Conservation (phyloP, 164 flowering plant species). For the Vitis riparia region DNA sequence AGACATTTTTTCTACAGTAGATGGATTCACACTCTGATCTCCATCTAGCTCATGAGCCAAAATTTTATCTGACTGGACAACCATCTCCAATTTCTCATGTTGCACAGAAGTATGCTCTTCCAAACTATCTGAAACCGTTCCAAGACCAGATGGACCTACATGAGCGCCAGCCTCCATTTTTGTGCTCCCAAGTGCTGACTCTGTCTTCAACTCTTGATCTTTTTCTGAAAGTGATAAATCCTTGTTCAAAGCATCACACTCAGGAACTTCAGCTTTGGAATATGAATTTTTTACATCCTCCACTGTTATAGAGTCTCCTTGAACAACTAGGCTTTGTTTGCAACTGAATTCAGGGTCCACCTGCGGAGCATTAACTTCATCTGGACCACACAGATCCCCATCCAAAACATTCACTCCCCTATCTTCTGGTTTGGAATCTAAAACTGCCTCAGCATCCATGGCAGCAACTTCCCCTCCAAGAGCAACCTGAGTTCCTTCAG, state of each 20-base stretch:
- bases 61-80: not conserved
- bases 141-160: not conserved
- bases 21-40: conserved; percentile 6
- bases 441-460: not conserved
- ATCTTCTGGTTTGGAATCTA: too few relatives aligned
- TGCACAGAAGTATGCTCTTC: conserved; percentile 2
- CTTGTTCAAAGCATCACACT: too few relatives aligned
- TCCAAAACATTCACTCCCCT: not conserved
- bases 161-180: not conserved
- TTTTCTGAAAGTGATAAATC: too few relatives aligned
- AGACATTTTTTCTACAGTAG: not conserved
- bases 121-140: not conserved
- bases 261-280: conserved; percentile 1
- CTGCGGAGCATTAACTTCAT: too few relatives aligned
- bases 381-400: not conserved
- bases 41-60: not conserved
- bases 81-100: not conserved
- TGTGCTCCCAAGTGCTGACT: not conserved
- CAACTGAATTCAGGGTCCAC: too few relatives aligned
- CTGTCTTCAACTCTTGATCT: not conserved
- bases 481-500: not conserved
- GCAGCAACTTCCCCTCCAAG: conserved; percentile 1
- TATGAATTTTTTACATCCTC: too few relatives aligned
- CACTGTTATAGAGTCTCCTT: too few relatives aligned
- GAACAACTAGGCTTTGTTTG: too few relatives aligned